These are phyloP conservation scores for Ormosia semicastrata DNA, from an alignment of 306 rosid genomes.

Conservation along the genomic window DNA sequence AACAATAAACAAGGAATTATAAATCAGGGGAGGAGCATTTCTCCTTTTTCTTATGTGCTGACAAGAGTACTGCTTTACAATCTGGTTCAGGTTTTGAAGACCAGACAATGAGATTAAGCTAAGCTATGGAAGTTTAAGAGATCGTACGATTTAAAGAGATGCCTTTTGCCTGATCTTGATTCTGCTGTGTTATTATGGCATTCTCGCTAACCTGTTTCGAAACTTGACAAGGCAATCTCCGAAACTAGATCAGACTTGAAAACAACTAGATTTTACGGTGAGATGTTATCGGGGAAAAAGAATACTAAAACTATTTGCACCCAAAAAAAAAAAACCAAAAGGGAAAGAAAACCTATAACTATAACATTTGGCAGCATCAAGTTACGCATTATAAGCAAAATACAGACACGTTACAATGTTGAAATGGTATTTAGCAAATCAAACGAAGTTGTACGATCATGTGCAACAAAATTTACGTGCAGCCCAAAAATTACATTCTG, in stretches of 20 bases:
- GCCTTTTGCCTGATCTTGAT: no score
- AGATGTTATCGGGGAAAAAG: background rate
- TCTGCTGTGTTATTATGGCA: background rate
- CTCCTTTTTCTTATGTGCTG: background rate
- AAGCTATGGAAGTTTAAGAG: no score
- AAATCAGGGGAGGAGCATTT: conserved; percentile 17
- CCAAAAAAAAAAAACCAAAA: no score
- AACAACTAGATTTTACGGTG: background rate
- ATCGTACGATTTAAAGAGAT: no score
- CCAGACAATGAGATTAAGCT: conserved; percentile 31
- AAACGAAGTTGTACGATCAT: background rate
- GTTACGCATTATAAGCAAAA: background rate
- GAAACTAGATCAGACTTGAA: background rate
- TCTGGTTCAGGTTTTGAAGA: background rate
- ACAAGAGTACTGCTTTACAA: no score
- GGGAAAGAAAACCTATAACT: no score
- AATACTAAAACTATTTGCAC: no score
- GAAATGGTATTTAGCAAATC: background rate
- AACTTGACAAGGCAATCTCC: background rate
- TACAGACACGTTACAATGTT: background rate
- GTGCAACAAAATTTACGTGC: background rate
- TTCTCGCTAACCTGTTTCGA: background rate
- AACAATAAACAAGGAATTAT: background rate
- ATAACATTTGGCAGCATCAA: background rate
- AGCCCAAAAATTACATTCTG: no score